These are phyloP conservation scores for Colletotrichum tabaci DNA, from an alignment of 2,329 filamentous ascomycete species.

Conservation along the genomic window DNA sequence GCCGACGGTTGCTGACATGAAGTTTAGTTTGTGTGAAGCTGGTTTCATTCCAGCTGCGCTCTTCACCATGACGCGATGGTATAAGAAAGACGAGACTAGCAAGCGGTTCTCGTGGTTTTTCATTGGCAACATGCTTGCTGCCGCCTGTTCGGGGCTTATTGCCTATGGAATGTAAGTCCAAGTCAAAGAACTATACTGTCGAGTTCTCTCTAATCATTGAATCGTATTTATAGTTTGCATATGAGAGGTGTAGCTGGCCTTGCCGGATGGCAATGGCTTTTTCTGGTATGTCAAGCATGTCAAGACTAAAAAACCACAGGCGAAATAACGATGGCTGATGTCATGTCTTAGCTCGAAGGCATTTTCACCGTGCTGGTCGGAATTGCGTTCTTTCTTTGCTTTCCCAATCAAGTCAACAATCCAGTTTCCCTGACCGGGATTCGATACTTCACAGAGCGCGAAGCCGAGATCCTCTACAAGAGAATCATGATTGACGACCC, in stretches of 20 bases:
- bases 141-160: slow-evolving; percentile 57
- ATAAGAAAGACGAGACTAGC: slow-evolving; percentile 61
- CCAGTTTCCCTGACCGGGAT: slow-evolving; percentile 51
- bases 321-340: slow-evolving; percentile 2
- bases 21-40: slow-evolving; percentile 49
- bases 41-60: slow-evolving; percentile 64
- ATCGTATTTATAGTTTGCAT: slow-evolving; percentile 45
- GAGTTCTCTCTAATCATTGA: background rate
- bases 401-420: slow-evolving; percentile 49
- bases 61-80: slow-evolving; percentile 64
- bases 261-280: slow-evolving; percentile 54
- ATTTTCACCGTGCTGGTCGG: slow-evolving; percentile 54
- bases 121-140: slow-evolving; percentile 60
- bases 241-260: slow-evolving; percentile 51
- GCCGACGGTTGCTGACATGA: too few relatives aligned
- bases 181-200: background rate
- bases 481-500: slow-evolving; percentile 55
- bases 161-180: slow-evolving; percentile 56
- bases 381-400: slow-evolving; percentile 49
- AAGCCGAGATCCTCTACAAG: slow-evolving; percentile 52
- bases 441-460: slow-evolving; percentile 53
- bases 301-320: background rate
- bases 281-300: slow-evolving; percentile 44
- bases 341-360: slow-evolving; percentile 50
- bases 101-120: slow-evolving; percentile 62